Conservation (phyloP, 31 red algal genomes). For the Endocladia muricata region DNA sequence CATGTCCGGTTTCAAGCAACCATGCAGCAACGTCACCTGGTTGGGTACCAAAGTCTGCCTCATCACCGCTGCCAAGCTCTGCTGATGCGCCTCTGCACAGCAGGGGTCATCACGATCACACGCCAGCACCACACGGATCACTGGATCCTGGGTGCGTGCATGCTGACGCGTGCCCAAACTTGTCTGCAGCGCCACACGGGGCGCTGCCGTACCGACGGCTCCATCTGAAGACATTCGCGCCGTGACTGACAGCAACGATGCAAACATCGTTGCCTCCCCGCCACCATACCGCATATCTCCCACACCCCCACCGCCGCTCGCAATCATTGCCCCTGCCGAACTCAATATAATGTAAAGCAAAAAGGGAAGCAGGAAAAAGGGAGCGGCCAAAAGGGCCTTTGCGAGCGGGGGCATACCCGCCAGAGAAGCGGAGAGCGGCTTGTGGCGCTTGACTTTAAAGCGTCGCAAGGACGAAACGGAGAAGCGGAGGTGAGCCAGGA, state of each 20-base stretch:
- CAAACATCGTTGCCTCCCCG: neutral
- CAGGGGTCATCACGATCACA: slow-evolving; percentile 26
- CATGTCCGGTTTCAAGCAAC: neutral
- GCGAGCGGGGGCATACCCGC: slow-evolving; percentile 6
- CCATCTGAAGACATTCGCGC: neutral
- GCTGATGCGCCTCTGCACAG: slow-evolving; percentile 4
- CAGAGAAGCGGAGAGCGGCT: slow-evolving; percentile 21
- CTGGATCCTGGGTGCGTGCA: slow-evolving; percentile 24
- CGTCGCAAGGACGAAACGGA: slow-evolving; percentile 33
- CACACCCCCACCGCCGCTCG: neutral
- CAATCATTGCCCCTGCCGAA: neutral
- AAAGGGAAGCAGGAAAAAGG: slow-evolving; percentile 20
- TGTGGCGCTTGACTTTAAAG: slow-evolving; percentile 17
- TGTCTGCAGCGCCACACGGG: neutral
- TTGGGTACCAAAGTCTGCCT: slow-evolving; percentile 30
- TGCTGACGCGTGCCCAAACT: neutral
- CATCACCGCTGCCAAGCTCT: slow-evolving; percentile 9
- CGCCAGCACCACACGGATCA: slow-evolving; percentile 12
- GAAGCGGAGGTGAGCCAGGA: slow-evolving; percentile 30
- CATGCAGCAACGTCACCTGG: slow-evolving; percentile 28
- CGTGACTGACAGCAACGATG: neutral
- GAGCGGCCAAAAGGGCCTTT: slow-evolving; percentile 6
- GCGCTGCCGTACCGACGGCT: neutral
- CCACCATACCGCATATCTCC: neutral
- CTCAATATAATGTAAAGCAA: slow-evolving; percentile 17